Conservation (phyloP, 306 rosid species). For the Casuarina equisetifolia region DNA sequence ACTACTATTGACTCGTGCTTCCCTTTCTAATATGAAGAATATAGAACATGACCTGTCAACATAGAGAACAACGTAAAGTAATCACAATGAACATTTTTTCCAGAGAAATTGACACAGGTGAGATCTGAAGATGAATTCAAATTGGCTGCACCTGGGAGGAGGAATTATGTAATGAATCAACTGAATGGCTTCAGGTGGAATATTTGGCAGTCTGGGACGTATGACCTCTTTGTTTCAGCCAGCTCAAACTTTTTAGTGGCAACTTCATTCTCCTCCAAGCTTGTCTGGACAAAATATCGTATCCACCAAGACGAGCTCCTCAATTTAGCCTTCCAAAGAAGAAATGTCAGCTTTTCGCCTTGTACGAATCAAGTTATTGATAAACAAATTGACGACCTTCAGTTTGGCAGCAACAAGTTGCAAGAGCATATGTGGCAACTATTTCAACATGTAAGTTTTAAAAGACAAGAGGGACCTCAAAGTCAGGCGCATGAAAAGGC, state of each 20-base stretch:
- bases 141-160: constrained; percentile 5
- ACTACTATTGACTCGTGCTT: neutral
- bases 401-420: constrained; percentile 8
- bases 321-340: constrained; percentile 61
- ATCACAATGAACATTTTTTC: neutral
- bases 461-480: neutral
- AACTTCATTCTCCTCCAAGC: constrained; percentile 64
- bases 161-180: constrained; percentile 26
- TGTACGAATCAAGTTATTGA: neutral
- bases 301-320: constrained; percentile 76
- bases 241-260: constrained; percentile 52
- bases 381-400: neutral
- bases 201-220: constrained; percentile 54
- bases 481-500: neutral
- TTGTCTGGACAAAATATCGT: constrained; percentile 48
- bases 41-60: neutral
- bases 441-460: neutral
- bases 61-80: neutral
- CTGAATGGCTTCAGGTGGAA: constrained; percentile 67
- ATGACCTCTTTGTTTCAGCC: constrained; percentile 57
- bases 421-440: neutral
- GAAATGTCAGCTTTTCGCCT: neutral
- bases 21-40: constrained; percentile 3
- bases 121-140: neutral
- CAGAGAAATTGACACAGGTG: neutral